Base-by-base conservation (phyloP, 805 yeast genomes). In the Nakazawaea siamensis region DNA sequence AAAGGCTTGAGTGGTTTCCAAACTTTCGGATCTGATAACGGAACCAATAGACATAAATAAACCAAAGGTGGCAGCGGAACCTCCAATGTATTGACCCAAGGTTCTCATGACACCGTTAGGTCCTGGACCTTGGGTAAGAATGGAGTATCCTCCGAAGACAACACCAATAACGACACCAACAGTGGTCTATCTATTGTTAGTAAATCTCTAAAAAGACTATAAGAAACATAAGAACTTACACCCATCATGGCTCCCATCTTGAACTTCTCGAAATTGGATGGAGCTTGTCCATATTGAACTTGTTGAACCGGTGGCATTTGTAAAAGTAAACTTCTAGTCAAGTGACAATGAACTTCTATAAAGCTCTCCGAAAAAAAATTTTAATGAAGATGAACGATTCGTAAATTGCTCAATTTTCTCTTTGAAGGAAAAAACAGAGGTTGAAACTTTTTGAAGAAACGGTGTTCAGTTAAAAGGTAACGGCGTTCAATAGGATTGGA, bases 191-290 rank as follows among this genome's bases (percentile, higher is more conserved):
- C 21, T 16, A 14, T 11, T 16, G 40, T 37, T 28, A 32, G 34
- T 28, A 28, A 11, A 6, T 9, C 27, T 25, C 7, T n/a, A 11
- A 13, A 10, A n/a, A n/a, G n/a, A n/a, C n/a, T n/a, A n/a, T n/a
- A n/a, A n/a, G n/a, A n/a, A n/a, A n/a, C n/a, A n/a, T n/a, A n/a
- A n/a, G n/a, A 43, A 58, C 72, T 38, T 62, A 65, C 76, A 43
- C 99, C 99, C 97, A 92, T 92, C 66, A 90, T 65, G 42, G 87
- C 80, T 37, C 99, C 99, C 97, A 92, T 92, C 64, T 92, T 92
- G 74, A 92, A 84, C 65, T 92, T 92, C 38, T 92, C 96, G 64
- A 88, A 86, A 60, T 81, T 77, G 32, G 96, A 81, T 38, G 94
- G 95, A 48, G 76, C 78, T 46, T 69, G 76, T 16, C 51, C 64